Conservation (phyloP, 1,284 basidiomycete genomes). For the Apiotrichum gracile region DNA sequence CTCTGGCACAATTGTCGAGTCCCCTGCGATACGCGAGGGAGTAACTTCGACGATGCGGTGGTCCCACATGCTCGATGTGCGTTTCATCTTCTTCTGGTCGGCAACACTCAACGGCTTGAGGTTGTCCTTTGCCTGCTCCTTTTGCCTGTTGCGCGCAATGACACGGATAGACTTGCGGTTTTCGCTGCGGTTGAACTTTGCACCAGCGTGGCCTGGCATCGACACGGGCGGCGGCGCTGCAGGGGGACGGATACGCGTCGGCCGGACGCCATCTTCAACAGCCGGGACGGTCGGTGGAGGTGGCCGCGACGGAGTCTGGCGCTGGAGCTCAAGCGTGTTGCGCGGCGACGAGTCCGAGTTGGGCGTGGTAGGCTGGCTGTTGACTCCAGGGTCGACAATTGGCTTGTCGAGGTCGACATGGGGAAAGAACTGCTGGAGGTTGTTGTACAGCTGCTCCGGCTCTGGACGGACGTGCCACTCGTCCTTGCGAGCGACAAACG, state of each 20-base stretch:
- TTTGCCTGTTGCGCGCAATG: constrained; percentile 49
- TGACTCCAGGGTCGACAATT: constrained; percentile 69
- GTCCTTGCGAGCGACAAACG: not conserved
- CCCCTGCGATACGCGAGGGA: constrained; percentile 54
- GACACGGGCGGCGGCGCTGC: constrained; percentile 2
- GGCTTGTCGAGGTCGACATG: constrained; percentile 94
- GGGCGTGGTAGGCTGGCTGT: constrained; percentile 59
- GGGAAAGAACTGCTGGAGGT: constrained; percentile 92
- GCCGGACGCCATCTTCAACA: not conserved
- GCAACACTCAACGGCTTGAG: constrained; percentile 22
- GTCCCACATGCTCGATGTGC: constrained; percentile 95
- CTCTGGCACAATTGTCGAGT: constrained; percentile 45
- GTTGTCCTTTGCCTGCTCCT: constrained; percentile 2
- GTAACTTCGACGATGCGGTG: constrained; percentile 89
- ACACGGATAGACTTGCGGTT: constrained; percentile 80
- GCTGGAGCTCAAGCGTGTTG: constrained; percentile 7
- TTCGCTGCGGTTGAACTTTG: constrained; percentile 47
- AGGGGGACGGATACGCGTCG: constrained; percentile 22
- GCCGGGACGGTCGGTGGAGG: not conserved
- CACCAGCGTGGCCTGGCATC: no score
- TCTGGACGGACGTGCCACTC: constrained; percentile 60
- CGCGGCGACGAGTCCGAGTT: constrained; percentile 28
- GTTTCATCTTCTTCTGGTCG: constrained; percentile 57
- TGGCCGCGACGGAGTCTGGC: constrained; percentile 9
- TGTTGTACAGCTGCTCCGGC: constrained; percentile 88